Percentiles rank a stretch among this genome's conserved stretches.
phyloP scores from a whole-genome alignment of 306 rosid genomes.

The Gynostemma pentaphyllum region DNA sequence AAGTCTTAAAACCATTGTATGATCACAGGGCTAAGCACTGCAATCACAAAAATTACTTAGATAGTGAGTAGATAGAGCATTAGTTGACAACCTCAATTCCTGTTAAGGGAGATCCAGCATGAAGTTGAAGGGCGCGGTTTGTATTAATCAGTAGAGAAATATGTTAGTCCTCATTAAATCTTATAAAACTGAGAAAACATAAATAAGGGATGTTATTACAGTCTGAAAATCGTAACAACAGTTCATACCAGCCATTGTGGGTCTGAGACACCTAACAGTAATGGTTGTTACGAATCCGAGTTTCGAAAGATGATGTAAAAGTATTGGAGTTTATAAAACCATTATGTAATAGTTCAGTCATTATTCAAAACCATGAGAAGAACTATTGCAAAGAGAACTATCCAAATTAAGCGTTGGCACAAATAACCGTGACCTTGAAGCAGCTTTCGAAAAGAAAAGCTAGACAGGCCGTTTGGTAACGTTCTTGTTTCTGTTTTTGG shows the following conservation, averaged over 20 bases:
- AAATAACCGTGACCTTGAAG: neutral
- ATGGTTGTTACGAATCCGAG: neutral
- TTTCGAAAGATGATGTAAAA: neutral
- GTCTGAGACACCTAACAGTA: too few species aligned
- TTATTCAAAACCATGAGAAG: neutral
- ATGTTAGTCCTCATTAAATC: too few species aligned
- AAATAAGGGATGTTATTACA: neutral
- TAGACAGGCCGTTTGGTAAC: too few species aligned
- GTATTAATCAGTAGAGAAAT: too few species aligned
- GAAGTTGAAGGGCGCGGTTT: conserved; percentile 49
- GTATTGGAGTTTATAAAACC: neutral
- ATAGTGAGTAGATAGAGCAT: neutral
- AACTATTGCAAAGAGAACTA: too few species aligned
- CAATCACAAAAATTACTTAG: neutral
- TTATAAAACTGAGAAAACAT: too few species aligned
- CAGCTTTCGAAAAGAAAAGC: neutral
- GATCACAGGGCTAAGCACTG: neutral
- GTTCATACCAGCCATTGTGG: neutral
- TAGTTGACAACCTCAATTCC: conserved; percentile 69
- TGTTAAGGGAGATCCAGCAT: conserved; percentile 47
- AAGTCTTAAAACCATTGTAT: neutral
- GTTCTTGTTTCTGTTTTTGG: too few species aligned
- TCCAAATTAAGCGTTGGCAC: too few species aligned
- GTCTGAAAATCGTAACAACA: neutral
- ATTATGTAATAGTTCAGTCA: neutral